Percentiles rank a stretch among this genome's conserved stretches.
Conservation (phyloP, 768 basidiomycete species). For the Boletus rex-veris region DNA sequence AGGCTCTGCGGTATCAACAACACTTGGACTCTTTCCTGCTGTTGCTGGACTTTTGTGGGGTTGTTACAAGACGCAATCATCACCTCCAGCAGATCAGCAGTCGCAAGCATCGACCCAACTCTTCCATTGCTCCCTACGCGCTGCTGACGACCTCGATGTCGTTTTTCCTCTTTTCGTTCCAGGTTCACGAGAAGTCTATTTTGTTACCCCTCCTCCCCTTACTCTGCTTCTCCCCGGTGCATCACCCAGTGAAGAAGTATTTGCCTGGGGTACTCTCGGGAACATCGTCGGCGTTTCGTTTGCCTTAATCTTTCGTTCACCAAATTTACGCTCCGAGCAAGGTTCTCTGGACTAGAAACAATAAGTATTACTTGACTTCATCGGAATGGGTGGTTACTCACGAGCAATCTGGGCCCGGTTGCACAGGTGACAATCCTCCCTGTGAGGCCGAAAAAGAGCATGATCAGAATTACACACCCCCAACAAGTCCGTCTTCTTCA, state of each 20-base stretch:
- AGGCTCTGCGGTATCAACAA: slow-evolving; percentile 63
- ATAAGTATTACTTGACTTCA: no score
- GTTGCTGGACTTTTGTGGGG: slow-evolving; percentile 45
- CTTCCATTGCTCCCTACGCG: no score
- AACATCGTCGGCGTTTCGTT: slow-evolving; percentile 46
- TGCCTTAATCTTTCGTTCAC: slow-evolving; percentile 45
- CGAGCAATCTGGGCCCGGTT: background rate
- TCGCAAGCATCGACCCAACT: slow-evolving; percentile 37
- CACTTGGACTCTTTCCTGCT: slow-evolving; percentile 64
- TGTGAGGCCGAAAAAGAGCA: background rate
- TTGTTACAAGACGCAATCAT: slow-evolving; percentile 31
- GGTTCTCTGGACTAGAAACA: slow-evolving; percentile 32
- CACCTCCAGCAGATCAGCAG: background rate
- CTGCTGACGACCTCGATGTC: no score
- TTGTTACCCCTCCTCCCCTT: no score
- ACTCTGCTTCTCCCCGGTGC: no score
- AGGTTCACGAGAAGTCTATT: no score
- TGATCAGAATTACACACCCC: no score
- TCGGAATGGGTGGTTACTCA: background rate
- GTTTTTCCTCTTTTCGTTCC: no score
- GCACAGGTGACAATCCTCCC: background rate
- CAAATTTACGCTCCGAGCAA: slow-evolving; percentile 44
- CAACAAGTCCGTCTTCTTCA: background rate
- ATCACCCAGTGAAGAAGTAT: no score
- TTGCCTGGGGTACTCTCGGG: no score